A percentile compares a stretch with the other conserved stretches of the same genome.
These are phyloP conservation scores for Wickerhamomyces tratensis DNA, from an alignment of 805 yeast genomes.

Conservation along the genomic window DNA sequence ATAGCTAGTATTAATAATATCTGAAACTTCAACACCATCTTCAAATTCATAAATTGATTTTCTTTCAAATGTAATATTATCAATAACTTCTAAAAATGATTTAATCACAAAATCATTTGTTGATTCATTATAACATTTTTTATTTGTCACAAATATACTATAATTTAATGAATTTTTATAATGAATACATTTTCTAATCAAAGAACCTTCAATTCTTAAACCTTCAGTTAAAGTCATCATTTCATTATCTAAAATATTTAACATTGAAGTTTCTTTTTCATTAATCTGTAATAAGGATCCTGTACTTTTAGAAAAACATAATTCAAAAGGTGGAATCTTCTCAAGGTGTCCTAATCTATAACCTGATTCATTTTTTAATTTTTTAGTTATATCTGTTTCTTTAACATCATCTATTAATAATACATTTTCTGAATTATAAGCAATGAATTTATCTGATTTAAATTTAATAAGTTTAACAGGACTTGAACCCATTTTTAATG, in stretches of 20 bases:
- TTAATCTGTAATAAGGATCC: not conserved
- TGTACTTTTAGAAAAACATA: not conserved
- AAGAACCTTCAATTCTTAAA: constrained; percentile 1
- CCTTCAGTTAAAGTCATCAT: constrained; percentile 4
- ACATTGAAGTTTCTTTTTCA: not conserved
- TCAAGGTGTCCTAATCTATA: not conserved
- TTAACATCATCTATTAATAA: constrained; percentile 1
- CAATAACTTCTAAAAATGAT: constrained; percentile 15
- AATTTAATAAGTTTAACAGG: constrained; percentile 14
- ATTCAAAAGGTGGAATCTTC: not conserved
- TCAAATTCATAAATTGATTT: constrained; percentile 9
- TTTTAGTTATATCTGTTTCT: too few species aligned
- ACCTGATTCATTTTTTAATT: too few species aligned
- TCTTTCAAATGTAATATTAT: constrained; percentile 15
- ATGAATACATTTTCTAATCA: constrained; percentile 10
- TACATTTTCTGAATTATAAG: constrained; percentile 11
- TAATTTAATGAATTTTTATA: constrained; percentile 15
- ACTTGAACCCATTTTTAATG: constrained; percentile 10
- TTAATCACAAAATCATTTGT: constrained; percentile 3
- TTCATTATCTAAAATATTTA: not conserved
- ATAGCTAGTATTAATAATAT: constrained; percentile 14
- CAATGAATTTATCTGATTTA: constrained; percentile 4
- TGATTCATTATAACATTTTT: constrained; percentile 1
- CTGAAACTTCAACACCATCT: constrained; percentile 16
- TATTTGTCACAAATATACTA: constrained; percentile 11